These are phyloP conservation scores for Colletotrichum scovillei DNA, from an alignment of 2,329 filamentous ascomycete species.

Conservation along the genomic window DNA sequence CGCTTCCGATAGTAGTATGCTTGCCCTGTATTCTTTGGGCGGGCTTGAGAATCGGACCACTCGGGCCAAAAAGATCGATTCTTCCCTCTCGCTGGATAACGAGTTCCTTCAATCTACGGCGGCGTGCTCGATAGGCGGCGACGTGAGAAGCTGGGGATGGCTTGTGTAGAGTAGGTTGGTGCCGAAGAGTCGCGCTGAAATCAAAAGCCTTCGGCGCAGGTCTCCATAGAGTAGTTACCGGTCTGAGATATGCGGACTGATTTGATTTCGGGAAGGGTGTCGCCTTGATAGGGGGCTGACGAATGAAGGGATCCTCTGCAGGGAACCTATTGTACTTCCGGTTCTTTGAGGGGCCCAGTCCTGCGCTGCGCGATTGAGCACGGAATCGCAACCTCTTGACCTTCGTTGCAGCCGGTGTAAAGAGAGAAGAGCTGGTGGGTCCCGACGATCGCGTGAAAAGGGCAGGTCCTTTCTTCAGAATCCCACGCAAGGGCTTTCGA, in stretches of 20 bases:
- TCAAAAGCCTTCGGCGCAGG: not conserved
- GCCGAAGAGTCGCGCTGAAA: not conserved
- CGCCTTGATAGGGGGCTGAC: not conserved
- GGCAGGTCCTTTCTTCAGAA: not conserved
- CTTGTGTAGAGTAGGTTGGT: not conserved
- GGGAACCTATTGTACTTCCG: not conserved
- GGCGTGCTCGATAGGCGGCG: not conserved
- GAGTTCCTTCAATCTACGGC: not conserved
- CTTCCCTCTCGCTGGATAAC: not conserved
- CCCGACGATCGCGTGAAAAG: not conserved
- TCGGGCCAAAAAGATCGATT: not conserved
- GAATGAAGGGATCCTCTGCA: not conserved
- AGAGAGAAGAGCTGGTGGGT: not conserved
- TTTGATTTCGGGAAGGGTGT: not conserved
- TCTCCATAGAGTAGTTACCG: not conserved
- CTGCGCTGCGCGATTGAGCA: not conserved
- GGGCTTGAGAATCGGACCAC: not conserved
- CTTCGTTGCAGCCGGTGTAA: not conserved
- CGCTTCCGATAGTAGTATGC: not conserved
- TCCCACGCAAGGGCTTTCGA: not conserved
- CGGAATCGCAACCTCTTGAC: not conserved
- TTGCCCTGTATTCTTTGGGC: not conserved
- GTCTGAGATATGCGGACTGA: conserved; percentile 2
- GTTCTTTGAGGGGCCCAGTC: not conserved
- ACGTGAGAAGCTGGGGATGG: not conserved